A percentile compares a stretch with the other conserved stretches of the same genome.
phyloP scores from a whole-genome alignment of 805 yeast species.

The Vanderwaltozyma tropicalis region DNA sequence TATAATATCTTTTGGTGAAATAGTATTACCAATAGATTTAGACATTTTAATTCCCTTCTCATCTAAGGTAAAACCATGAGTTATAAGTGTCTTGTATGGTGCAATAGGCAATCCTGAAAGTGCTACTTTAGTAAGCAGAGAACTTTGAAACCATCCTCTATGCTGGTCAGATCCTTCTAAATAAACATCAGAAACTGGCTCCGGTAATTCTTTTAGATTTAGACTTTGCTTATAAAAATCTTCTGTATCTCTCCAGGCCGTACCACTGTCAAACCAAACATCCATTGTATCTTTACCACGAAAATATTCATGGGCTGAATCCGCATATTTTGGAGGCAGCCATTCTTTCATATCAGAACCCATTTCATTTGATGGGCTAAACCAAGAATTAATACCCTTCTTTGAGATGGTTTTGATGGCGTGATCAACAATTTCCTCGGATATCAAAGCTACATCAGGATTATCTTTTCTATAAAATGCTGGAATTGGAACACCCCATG shows the following conservation, averaged over 20 bases:
- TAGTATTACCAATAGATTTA: slow-evolving; percentile 77
- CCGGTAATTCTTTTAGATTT: slow-evolving; percentile 28
- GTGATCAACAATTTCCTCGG: slow-evolving; percentile 43
- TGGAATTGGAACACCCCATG: slow-evolving; percentile 98
- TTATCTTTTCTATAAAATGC: slow-evolving; percentile 49
- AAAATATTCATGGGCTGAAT: slow-evolving; percentile 34
- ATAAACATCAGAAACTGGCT: slow-evolving; percentile 65
- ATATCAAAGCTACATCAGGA: slow-evolving; percentile 56
- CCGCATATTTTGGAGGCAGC: slow-evolving; percentile 51
- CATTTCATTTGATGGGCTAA: slow-evolving; percentile 38
- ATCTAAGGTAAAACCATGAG: slow-evolving; percentile 92
- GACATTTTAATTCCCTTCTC: slow-evolving; percentile 86
- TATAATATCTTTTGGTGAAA: slow-evolving; percentile 59
- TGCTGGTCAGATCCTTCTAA: slow-evolving; percentile 98
- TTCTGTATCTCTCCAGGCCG: slow-evolving; percentile 57
- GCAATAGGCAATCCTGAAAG: slow-evolving; percentile 29
- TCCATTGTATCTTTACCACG: slow-evolving; percentile 92
- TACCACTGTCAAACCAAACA: slow-evolving; percentile 98
- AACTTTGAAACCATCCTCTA: slow-evolving; percentile 98
- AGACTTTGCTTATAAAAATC: slow-evolving; percentile 30
- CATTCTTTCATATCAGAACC: slow-evolving; percentile 37
- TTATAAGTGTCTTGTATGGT: slow-evolving; percentile 68
- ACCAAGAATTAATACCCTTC: slow-evolving; percentile 76
- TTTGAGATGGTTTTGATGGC: slow-evolving; percentile 46
- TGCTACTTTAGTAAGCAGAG: slow-evolving; percentile 69